Evolutionary conservation across 2,329 filamentous ascomycete genomes (phyloP).

Genomic region (Hypoxylon sp.): DNA sequence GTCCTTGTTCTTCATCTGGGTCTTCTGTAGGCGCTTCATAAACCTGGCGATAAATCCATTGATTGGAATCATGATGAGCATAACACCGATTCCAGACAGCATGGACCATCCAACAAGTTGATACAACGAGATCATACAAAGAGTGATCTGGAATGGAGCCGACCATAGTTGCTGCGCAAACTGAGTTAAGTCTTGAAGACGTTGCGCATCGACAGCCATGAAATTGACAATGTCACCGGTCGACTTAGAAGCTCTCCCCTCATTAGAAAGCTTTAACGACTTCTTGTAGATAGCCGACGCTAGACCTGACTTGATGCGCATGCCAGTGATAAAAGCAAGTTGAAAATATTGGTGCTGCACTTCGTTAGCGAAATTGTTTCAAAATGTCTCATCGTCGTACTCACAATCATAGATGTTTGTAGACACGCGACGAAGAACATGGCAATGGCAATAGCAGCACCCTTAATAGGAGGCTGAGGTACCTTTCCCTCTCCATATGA

Average conservation of each 20-base stretch:
- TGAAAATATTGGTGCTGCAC: slow-evolving; percentile 91
- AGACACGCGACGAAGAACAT: slow-evolving; percentile 91
- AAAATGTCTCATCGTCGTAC: slow-evolving; percentile 23
- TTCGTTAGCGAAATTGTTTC: slow-evolving; percentile 36
- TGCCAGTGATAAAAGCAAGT: slow-evolving; percentile 90
- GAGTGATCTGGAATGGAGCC: slow-evolving; percentile 92
- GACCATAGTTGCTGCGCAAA: slow-evolving; percentile 97
- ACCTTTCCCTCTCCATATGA: slow-evolving; percentile 71
- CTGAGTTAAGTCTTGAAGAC: slow-evolving; percentile 92
- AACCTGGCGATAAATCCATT: slow-evolving; percentile 91
- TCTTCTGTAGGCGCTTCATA: slow-evolving; percentile 94
- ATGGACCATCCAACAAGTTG: slow-evolving; percentile 94
- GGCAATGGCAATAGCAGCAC: slow-evolving; percentile 84
- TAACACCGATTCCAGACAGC: slow-evolving; percentile 92
- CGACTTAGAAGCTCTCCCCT: slow-evolving; percentile 86
- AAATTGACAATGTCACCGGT: slow-evolving; percentile 99
- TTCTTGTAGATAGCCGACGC: slow-evolving; percentile 94
- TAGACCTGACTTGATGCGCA: slow-evolving; percentile 92
- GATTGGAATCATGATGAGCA: slow-evolving; percentile 97
- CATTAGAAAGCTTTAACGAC: slow-evolving; percentile 87
- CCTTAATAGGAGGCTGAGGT: slow-evolving; percentile 82
- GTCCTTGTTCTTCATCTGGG: slow-evolving; percentile 99
- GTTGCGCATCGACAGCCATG: slow-evolving; percentile 98
- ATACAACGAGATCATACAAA: slow-evolving; percentile 96
- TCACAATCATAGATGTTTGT: slow-evolving; percentile 81